Conservation (phyloP, 2,329 filamentous ascomycete species). For the Hypoxylon sp. region DNA sequence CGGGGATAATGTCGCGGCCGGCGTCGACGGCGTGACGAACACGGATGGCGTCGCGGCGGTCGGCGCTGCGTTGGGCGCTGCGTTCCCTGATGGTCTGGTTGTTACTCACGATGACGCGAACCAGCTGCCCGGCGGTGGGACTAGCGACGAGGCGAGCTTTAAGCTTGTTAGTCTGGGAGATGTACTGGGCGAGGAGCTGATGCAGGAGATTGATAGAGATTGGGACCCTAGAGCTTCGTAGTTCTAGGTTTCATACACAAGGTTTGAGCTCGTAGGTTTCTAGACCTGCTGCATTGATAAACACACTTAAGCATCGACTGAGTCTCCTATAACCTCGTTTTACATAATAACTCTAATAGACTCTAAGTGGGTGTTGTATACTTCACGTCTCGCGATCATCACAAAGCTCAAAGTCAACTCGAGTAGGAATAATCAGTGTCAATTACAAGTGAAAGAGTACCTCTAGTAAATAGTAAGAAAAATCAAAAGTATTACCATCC, state of each 20-base stretch:
- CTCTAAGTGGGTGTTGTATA: too few relatives aligned
- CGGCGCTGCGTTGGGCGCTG: slow-evolving; percentile 51
- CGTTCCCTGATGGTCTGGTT: slow-evolving; percentile 55
- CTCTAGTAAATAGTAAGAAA: slow-evolving; percentile 21
- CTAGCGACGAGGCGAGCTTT: slow-evolving; percentile 57
- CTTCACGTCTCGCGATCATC: not conserved
- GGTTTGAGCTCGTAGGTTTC: too few relatives aligned
- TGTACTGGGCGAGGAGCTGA: slow-evolving; percentile 48
- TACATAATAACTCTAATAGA: too few relatives aligned
- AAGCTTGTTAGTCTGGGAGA: slow-evolving; percentile 56
- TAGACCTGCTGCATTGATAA: not conserved
- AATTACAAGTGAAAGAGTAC: slow-evolving; percentile 28
- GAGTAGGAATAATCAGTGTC: slow-evolving; percentile 20
- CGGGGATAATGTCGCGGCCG: slow-evolving; percentile 49
- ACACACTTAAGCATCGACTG: not conserved
- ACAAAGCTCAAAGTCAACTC: not conserved
- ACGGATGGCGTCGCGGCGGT: slow-evolving; percentile 61
- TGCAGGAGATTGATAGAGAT: slow-evolving; percentile 48
- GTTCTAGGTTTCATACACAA: not conserved
- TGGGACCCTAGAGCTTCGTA: slow-evolving; percentile 51
- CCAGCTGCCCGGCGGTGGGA: slow-evolving; percentile 55
- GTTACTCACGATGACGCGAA: slow-evolving; percentile 64
- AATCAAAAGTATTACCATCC: slow-evolving; percentile 23
- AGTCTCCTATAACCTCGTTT: too few relatives aligned
- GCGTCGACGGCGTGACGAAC: slow-evolving; percentile 60